Evolutionary conservation across 1,284 basidiomycete genomes (phyloP), one percentile per base, ranked within the genome.

Genomic region (Puccinia horiana): DNA sequence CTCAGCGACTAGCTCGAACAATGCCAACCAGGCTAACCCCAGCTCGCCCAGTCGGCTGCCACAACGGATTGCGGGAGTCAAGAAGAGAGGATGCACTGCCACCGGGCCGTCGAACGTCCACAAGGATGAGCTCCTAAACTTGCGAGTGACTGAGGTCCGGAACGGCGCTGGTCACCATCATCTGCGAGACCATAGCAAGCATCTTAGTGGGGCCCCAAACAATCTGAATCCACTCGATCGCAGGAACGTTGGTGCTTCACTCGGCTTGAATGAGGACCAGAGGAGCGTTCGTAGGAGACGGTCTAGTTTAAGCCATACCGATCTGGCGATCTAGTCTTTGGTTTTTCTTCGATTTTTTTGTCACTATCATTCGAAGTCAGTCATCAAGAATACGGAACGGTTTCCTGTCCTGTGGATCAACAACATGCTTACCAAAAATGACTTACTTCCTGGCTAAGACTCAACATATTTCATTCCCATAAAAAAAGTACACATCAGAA

Each of bases 1-100:
- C 56, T 84, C 37, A 72, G 80, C 61, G 65, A 65, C 72, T 63
- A 82, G 44, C 56, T 61, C 58, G 29, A 26, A 65, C 35, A 65
- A 23, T 23, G 26, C 12, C 29, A 47, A 26, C 47, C 42, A 54
- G 18, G 32, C 52, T 20, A 75, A 40, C 52, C 42, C 29, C n/a
- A 35, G 26, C 29, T 70, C 75, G 4, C 75, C 75, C 4, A 61
- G 56, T 61, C 56, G 75, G 26, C 37, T 76, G 6, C 75, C 75
- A 2, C 75, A 76, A 42, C 35, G 75, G 37, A 47, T 76, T 29
- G 37, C 37, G 12, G 69, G 69, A 35, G 52, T 58, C 14, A 75
- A 75, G 54, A 75, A 75, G 52, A 75, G 73, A 75, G 73, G 73
- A 52, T 75, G 73, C 52, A 54, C 54, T n/a, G 73, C 47, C 16